phyloP scores from a whole-genome alignment of 1,284 basidiomycete genomes.

The Cryptococcus sp. region DNA sequence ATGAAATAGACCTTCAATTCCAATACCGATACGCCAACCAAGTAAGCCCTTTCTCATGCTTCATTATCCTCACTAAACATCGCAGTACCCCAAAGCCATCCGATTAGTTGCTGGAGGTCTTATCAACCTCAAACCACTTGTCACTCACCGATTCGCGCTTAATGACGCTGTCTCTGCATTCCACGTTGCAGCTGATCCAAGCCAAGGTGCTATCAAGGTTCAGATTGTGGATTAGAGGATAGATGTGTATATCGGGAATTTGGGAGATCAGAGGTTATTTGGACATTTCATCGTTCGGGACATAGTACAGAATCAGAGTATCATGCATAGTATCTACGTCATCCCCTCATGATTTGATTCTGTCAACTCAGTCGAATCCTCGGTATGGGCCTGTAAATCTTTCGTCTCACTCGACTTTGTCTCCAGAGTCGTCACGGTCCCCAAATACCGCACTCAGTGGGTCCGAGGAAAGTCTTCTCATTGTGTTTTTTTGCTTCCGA shows the following conservation, averaged over 20 bases:
- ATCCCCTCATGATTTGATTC: no score
- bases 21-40: conserved; percentile 51
- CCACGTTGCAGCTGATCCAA: conserved; percentile 50
- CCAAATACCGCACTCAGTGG: no score
- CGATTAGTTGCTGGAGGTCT: conserved; percentile 71
- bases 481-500: no score
- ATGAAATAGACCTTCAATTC: conserved; percentile 55
- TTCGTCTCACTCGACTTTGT: no score
- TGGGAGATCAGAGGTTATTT: neutral
- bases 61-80: neutral
- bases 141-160: conserved; percentile 77
- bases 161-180: conserved; percentile 73
- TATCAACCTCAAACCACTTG: conserved; percentile 79
- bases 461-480: no score
- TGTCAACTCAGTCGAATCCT: no score
- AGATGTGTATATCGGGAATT: neutral
- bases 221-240: conserved; percentile 39
- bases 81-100: conserved; percentile 71
- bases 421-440: no score
- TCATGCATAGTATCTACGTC: no score
- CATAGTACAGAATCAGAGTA: no score
- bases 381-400: no score
- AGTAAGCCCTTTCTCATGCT: conserved; percentile 10
- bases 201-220: conserved; percentile 47
- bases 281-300: no score